phyloP scores from a whole-genome alignment of 1,284 basidiomycete genomes.

The Cutaneotrichosporon cavernicola region DNA sequence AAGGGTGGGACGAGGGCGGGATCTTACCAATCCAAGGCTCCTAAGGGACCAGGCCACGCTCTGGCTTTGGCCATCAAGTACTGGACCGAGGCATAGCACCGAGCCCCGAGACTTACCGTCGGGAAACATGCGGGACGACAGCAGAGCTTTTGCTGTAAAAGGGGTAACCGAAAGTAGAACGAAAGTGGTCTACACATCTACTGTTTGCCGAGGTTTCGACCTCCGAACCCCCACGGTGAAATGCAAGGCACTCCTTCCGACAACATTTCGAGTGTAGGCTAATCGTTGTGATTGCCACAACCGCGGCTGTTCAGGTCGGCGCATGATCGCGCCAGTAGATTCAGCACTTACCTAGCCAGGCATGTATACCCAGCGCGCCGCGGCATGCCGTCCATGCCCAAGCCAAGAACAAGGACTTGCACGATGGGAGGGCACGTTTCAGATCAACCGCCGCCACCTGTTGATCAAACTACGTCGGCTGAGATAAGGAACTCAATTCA shows the following conservation, averaged over 20 bases:
- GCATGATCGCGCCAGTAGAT: no score
- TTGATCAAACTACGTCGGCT: background rate
- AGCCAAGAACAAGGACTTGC: background rate
- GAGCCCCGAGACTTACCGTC: background rate
- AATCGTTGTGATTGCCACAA: no score
- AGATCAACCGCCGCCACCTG: background rate
- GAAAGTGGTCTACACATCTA: no score
- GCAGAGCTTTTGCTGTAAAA: background rate
- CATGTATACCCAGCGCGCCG: no score
- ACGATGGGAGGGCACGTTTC: background rate
- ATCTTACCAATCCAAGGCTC: slow-evolving; percentile 10
- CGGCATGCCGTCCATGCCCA: background rate
- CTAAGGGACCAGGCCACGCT: slow-evolving; percentile 2
- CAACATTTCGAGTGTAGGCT: no score
- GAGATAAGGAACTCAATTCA: background rate
- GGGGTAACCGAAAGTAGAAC: background rate
- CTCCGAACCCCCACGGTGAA: no score
- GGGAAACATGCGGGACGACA: background rate
- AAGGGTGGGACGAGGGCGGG: slow-evolving; percentile 18
- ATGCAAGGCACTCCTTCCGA: no score
- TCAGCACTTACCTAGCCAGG: no score
- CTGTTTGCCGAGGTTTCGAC: no score
- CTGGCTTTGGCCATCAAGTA: background rate
- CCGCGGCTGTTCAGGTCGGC: no score
- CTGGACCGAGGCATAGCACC: slow-evolving; percentile 2